These are phyloP conservation scores for Echites panduratus DNA, from an alignment of 257 asterid species.

Conservation along the genomic window DNA sequence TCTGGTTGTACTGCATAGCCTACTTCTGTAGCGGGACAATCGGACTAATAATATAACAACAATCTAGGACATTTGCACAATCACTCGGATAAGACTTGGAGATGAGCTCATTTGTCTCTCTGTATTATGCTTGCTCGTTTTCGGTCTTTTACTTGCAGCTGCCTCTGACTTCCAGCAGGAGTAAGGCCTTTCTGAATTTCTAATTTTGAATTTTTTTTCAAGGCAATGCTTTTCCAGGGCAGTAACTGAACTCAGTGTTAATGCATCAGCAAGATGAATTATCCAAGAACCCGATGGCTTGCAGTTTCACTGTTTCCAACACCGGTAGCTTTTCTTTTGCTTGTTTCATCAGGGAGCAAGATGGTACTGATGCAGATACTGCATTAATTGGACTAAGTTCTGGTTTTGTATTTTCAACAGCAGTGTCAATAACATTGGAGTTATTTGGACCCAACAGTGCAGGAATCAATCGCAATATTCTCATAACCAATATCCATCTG, in stretches of 20 bases:
- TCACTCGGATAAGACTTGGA: constrained; percentile 46
- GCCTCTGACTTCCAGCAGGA: constrained; percentile 42
- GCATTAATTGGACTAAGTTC: constrained; percentile 58
- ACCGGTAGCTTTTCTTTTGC: constrained; percentile 47
- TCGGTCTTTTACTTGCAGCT: constrained; percentile 61
- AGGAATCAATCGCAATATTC: constrained; percentile 60
- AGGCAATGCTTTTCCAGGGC: neutral
- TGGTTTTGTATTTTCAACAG: constrained; percentile 52
- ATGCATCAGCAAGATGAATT: constrained; percentile 51
- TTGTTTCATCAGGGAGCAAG: constrained; percentile 37
- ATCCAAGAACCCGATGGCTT: constrained; percentile 57
- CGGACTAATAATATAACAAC: constrained; percentile 54
- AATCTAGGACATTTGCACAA: constrained; percentile 65
- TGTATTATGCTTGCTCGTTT: constrained; percentile 64
- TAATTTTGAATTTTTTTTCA: neutral
- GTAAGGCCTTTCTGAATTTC: constrained; percentile 24
- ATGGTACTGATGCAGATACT: constrained; percentile 36
- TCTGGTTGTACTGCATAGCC: constrained; percentile 59
- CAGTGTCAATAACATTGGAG: constrained; percentile 58
- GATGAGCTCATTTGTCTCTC: constrained; percentile 41
- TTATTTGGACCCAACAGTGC: constrained; percentile 61
- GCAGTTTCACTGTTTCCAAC: constrained; percentile 45
- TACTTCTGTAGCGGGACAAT: constrained; percentile 63
- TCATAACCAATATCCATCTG: constrained; percentile 58
- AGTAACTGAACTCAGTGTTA: constrained; percentile 1